Evolutionary conservation across 1,284 basidiomycete genomes (phyloP), one percentile per base, ranked within the genome.

Genomic region (Ceratobasidium sp.): DNA sequence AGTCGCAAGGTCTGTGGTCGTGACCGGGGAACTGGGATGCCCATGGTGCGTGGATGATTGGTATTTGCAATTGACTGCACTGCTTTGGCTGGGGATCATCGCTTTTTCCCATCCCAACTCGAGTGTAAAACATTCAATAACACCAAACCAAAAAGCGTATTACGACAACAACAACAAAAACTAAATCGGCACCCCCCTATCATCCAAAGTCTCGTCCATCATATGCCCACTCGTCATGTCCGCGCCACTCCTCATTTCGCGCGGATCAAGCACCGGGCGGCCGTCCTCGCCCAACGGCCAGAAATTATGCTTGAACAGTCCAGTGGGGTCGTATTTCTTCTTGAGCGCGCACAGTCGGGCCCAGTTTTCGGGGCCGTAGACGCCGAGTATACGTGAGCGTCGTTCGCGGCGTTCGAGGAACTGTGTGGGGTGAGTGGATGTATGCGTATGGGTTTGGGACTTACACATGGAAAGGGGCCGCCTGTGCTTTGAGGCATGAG

Each of bases 381-480:
- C 69, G 6, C 67, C 69, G 15, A 68, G 47, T 42, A 72, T 73
- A 38, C 71, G 69, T n/a, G 64, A 53, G 47, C 85, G 84, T 20
- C 88, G 86, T 25, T 82, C 79, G 0, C 86, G 82, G 0, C 82
- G 80, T 76, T 92, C 91, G 68, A 93, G 81, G 83, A 94, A 94
- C 92, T 94, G 76, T 29, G 67, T 72, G 57, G 70, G 71, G 60
- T 56, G 72, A 40, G 38, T 8, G 38, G 38, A 10, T 20, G 45
- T 8, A 7, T 47, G 10, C 20, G 45, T 15, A 20, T 7, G 45
- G 8, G 10, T 12, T 12, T 12, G 45, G 10, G 45, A 84, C 87
- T 80, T 77, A 93, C 92, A 72, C 90, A 91, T 8, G 93, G 93
- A 75, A 89, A 85, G 3, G 92, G 89, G 7, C 92, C 92, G 35